Conservation (phyloP, 306 rosid species). For the Malus asiatica region DNA sequence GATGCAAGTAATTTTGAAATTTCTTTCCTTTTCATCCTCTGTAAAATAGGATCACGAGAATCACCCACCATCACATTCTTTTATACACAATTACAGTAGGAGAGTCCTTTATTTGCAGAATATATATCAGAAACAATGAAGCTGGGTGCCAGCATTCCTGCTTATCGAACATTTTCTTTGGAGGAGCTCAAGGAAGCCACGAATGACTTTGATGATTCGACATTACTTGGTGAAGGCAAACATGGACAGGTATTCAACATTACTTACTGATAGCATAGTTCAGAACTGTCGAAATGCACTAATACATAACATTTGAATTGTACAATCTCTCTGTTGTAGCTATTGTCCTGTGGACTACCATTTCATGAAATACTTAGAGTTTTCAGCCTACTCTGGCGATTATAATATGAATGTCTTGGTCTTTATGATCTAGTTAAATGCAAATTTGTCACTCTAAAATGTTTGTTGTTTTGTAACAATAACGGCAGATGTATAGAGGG, state of each 20-base stretch:
- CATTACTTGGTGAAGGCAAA: constrained; percentile 52
- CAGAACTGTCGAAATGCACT: background rate
- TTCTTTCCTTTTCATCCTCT: constrained; percentile 10
- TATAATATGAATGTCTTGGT: background rate
- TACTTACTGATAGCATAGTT: background rate
- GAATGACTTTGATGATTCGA: constrained; percentile 60
- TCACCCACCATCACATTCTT: background rate
- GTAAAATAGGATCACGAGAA: background rate
- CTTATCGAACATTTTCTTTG: constrained; percentile 77
- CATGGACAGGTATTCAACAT: constrained; percentile 54
- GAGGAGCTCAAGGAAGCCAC: constrained; percentile 91
- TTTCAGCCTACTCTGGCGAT: background rate
- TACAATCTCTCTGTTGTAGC: background rate
- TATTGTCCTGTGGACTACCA: background rate
- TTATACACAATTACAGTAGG: background rate
- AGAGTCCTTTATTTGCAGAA: constrained; percentile 35
- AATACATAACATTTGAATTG: background rate
- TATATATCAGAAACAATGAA: constrained; percentile 86
- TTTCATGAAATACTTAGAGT: background rate
- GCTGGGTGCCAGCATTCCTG: constrained; percentile 76
- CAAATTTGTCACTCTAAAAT: background rate
- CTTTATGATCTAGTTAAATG: background rate
- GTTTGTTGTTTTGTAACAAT: background rate
- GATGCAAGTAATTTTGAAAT: constrained; percentile 72
- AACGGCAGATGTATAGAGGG: constrained; percentile 66